Percentiles rank a stretch among this genome's conserved stretches.
Conservation (phyloP, 2,329 filamentous ascomycete genomes). For the Aspergillus niger region DNA sequence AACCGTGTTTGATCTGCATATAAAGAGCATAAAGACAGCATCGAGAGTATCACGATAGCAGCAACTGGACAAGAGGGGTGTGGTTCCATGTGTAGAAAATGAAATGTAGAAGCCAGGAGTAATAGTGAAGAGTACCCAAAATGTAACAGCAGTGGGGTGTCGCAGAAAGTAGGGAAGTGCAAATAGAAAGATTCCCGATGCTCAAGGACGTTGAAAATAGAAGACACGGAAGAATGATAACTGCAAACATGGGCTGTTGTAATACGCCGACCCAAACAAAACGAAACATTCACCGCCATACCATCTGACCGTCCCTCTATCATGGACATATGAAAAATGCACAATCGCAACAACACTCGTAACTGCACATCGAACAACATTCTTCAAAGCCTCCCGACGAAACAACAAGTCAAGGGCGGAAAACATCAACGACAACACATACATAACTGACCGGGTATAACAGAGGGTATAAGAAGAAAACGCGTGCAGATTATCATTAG, state of each 20-base stretch:
- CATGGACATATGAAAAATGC: slow-evolving; percentile 22
- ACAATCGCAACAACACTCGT: slow-evolving; percentile 20
- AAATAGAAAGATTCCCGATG: neutral
- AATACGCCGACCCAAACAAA: slow-evolving; percentile 11
- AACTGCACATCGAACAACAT: slow-evolving; percentile 11
- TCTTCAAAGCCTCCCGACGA: slow-evolving; percentile 8
- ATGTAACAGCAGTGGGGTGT: neutral
- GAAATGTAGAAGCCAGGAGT: neutral
- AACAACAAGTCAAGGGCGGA: slow-evolving; percentile 14
- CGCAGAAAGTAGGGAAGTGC: neutral
- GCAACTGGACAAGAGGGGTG: slow-evolving; percentile 9
- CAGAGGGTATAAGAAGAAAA: slow-evolving; percentile 39
- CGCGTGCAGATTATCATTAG: slow-evolving; percentile 37
- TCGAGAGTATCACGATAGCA: slow-evolving; percentile 12
- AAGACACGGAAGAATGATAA: slow-evolving; percentile 6
- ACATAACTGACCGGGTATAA: slow-evolving; percentile 33
- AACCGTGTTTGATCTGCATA: slow-evolving; percentile 16
- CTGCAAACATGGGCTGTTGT: neutral
- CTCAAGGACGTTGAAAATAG: neutral
- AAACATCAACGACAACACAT: slow-evolving; percentile 19
- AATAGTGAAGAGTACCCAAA: neutral
- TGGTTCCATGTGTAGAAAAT: neutral
- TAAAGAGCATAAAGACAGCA: slow-evolving; percentile 13
- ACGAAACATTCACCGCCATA: slow-evolving; percentile 12
- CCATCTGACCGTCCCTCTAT: slow-evolving; percentile 25